Evolutionary conservation across 1,139 yeast genomes (phyloP), one percentile per base, ranked within the genome.

Genomic region (Kodamaea sp.): DNA sequence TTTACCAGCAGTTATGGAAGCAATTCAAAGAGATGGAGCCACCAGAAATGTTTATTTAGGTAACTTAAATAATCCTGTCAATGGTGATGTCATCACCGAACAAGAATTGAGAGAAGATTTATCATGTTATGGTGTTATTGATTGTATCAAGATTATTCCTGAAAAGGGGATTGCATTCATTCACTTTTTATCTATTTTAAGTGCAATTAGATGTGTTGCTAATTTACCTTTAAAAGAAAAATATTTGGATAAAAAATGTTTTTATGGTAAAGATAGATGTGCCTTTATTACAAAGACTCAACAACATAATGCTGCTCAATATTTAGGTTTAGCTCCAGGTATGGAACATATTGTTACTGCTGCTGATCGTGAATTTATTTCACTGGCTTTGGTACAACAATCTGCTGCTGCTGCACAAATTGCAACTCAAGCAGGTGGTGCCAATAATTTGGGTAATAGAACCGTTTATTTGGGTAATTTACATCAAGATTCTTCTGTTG

Each of bases 271-370:
- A 45, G 82, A 84, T 56, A 60, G 84, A 54, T 78, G 84, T 62
- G 84, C 84, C 5, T 78, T 78, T 55, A 86, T 90, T 38, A 88
- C 97, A 29, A 88, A 87, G 61, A 86, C 97, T 24, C 97, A 92
- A 63, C 96, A 89, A 63, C 97, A 90, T 58, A 89, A 90, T 60
- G 97, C 97, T 20, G 96, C 97, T 7, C 96, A 90, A 63, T 90
- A 88, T 59, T 69, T 90, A 44, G 97, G 97, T 2, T 74, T 89
- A 50, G 89, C 90, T 31, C 95, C 95, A 20, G 95, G 95, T 24
- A 80, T 83, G 78, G 96, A 86, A 57, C 89, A 85, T 56, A 70
- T 86, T 43, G 82, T 82, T 24, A 83, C 89, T 31, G 84, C 84
- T 44, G 88, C 90, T 20, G 96, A 89, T 59, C 69, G 86, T 38